Evolutionary conservation across 1,284 basidiomycete species (phyloP).

Genomic region (Ceratorhiza oryzae-sativae): DNA sequence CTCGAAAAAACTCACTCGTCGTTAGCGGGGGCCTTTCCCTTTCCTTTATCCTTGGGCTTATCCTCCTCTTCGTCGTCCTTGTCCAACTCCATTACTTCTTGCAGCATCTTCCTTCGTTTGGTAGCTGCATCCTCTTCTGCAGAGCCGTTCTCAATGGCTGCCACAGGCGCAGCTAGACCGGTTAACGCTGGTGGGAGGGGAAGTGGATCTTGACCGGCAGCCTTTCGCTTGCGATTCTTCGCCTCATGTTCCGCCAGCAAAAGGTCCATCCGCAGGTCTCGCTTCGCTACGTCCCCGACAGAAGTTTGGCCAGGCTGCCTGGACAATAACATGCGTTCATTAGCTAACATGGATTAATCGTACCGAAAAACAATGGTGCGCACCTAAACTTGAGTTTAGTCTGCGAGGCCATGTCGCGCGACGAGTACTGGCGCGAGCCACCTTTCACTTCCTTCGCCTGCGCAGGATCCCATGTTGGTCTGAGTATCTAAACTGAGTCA

Average conservation of each 20-base stretch:
- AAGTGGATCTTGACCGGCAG: slow-evolving; percentile 65
- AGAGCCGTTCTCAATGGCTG: slow-evolving; percentile 54
- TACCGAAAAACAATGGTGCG: slow-evolving; percentile 44
- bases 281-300: slow-evolving; percentile 72
- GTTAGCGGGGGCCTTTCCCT: slow-evolving; percentile 49
- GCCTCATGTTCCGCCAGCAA: slow-evolving; percentile 83
- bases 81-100: slow-evolving; percentile 84
- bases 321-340: slow-evolving; percentile 2
- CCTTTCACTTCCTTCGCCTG: slow-evolving; percentile 86
- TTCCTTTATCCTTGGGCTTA: slow-evolving; percentile 53
- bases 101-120: slow-evolving; percentile 81
- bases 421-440: slow-evolving; percentile 87
- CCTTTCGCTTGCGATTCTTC: slow-evolving; percentile 86
- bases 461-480: slow-evolving; percentile 89
- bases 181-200: slow-evolving; percentile 48
- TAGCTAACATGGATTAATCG: background rate
- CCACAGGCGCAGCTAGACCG: slow-evolving; percentile 54
- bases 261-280: slow-evolving; percentile 83
- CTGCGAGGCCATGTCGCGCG: slow-evolving; percentile 88
- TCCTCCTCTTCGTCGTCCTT: slow-evolving; percentile 82
- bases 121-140: slow-evolving; percentile 65
- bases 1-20: slow-evolving; percentile 47
- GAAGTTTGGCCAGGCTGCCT: slow-evolving; percentile 88
- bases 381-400: slow-evolving; percentile 96
- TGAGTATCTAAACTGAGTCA: background rate